A percentile compares a stretch with the other conserved stretches of the same genome.
These are phyloP conservation scores for Chlorella sp. DNA, from an alignment of 139 green algal species.

Conservation along the genomic window DNA sequence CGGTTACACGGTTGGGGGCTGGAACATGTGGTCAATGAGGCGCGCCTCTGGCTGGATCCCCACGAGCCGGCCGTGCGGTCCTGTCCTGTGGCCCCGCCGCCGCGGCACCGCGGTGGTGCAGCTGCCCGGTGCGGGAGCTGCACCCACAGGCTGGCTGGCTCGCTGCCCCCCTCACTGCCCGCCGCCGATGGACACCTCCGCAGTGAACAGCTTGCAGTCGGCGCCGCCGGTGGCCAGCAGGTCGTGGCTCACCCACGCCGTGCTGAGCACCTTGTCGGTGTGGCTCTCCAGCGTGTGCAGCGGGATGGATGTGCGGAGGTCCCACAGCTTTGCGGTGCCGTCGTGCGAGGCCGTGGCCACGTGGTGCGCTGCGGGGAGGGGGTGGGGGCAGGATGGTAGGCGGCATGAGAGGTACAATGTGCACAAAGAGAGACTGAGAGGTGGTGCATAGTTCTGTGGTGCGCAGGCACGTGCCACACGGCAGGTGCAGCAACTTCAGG, in stretches of 20 bases:
- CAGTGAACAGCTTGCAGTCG: constrained; percentile 33
- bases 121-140: no score
- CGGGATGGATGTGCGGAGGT: constrained; percentile 58
- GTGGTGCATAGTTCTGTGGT: background rate
- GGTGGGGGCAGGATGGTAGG: background rate
- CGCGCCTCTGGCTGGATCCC: no score
- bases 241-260: constrained; percentile 5
- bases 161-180: background rate
- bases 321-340: constrained; percentile 68
- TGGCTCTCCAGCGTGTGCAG: constrained; percentile 61
- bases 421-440: background rate
- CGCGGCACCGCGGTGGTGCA: background rate
- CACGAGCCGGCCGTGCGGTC: no score
- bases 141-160: no score
- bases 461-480: background rate
- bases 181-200: constrained; percentile 1
- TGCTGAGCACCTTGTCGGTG: constrained; percentile 52
- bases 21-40: no score
- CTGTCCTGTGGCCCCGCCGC: no score
- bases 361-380: constrained; percentile 52
- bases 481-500: background rate
- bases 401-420: background rate
- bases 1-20: no score
- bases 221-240: constrained; percentile 26
- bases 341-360: constrained; percentile 70